Conservation (phyloP, 768 basidiomycete species). For the Calvatia gigantea region DNA sequence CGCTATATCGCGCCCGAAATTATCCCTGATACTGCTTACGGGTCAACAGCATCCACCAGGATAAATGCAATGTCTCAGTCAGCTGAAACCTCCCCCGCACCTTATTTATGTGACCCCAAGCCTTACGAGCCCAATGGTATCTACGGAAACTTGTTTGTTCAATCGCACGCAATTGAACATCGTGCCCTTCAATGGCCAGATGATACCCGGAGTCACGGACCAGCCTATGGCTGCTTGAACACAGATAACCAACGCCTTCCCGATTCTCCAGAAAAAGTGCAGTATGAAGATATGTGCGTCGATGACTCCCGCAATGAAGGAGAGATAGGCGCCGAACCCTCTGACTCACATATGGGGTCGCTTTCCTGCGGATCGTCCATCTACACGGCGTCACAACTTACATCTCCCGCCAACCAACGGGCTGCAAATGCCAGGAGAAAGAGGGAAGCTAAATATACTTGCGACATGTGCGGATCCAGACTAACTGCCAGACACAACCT, state of each 20-base stretch:
- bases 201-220: not conserved
- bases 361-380: not conserved
- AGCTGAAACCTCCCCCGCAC: not conserved
- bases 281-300: not conserved
- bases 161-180: not conserved
- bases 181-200: not conserved
- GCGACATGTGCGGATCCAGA: slow-evolving; percentile 19
- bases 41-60: not conserved
- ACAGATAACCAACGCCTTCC: not conserved
- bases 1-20: not conserved
- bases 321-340: not conserved
- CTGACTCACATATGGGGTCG: not conserved
- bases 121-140: not conserved
- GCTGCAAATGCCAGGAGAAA: slow-evolving; percentile 16
- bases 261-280: not conserved
- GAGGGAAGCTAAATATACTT: slow-evolving; percentile 19
- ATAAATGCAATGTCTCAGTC: not conserved
- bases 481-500: slow-evolving; percentile 26
- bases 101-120: not conserved
- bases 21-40: not conserved
- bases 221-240: not conserved
- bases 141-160: no score
- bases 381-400: not conserved
- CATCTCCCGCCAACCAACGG: slow-evolving; percentile 5
- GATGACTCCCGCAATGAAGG: not conserved